These are phyloP conservation scores for Rosa chinensis DNA, from an alignment of 306 rosid genomes.

Conservation along the genomic window DNA sequence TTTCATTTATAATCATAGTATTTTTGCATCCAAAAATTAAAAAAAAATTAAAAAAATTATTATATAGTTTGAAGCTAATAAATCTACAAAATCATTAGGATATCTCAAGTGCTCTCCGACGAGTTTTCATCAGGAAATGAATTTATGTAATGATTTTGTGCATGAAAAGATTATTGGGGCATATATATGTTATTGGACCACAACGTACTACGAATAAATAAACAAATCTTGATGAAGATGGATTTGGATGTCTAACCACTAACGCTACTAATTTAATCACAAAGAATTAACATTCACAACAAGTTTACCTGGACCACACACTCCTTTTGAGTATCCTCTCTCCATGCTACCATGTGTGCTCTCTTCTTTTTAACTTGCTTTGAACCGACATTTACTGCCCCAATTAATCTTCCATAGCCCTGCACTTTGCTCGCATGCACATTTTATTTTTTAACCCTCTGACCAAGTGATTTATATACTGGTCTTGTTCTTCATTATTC, in stretches of 20 bases:
- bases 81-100: too few relatives aligned
- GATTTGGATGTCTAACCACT: background rate
- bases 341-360: background rate
- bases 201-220: background rate
- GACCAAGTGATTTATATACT: background rate
- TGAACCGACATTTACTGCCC: background rate
- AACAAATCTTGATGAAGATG: background rate
- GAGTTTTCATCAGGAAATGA: conserved; percentile 3
- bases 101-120: background rate
- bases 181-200: conserved; percentile 3
- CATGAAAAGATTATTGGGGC: background rate
- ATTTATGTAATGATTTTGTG: background rate
- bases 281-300: background rate
- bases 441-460: background rate
- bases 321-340: background rate
- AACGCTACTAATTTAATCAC: background rate
- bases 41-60: too few relatives aligned
- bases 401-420: conserved; percentile 6
- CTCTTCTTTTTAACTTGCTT: conserved; percentile 3
- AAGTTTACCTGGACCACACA: conserved; percentile 10
- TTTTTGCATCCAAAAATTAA: too few relatives aligned
- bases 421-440: background rate
- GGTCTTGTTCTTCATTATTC: background rate
- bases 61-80: too few relatives aligned
- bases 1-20: too few relatives aligned